These are phyloP conservation scores for Solanum pinnatisectum DNA, from an alignment of 257 asterid genomes.

Conservation along the genomic window DNA sequence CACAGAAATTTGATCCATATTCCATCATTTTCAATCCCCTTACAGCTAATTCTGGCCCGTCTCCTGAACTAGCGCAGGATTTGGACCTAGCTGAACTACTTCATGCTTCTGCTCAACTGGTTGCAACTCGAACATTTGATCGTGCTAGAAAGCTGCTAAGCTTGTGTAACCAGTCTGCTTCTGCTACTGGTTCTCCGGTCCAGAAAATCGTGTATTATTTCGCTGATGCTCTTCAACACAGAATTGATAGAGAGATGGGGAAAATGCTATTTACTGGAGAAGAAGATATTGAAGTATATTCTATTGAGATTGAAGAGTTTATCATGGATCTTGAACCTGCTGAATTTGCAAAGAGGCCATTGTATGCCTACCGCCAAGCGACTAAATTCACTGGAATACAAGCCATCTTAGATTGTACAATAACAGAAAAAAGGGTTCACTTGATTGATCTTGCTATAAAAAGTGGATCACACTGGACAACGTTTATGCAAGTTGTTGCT, in stretches of 20 bases:
- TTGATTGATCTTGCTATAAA: constrained; percentile 25
- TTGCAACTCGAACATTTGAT: constrained; percentile 17
- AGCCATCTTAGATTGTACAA: constrained; percentile 22
- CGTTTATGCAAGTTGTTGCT: constrained; percentile 30
- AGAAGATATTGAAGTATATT: constrained; percentile 3
- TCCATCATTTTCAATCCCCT: neutral
- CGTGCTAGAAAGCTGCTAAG: constrained; percentile 16
- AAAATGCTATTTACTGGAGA: neutral
- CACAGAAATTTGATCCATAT: neutral
- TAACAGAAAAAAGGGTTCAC: constrained; percentile 27
- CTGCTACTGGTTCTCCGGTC: constrained; percentile 11
- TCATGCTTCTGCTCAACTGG: constrained; percentile 14
- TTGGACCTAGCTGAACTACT: constrained; percentile 12
- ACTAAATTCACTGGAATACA: constrained; percentile 28
- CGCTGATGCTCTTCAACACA: constrained; percentile 26
- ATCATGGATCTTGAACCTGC: neutral
- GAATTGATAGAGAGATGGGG: constrained; percentile 1
- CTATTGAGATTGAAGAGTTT: constrained; percentile 9
- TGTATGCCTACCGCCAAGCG: constrained; percentile 14
- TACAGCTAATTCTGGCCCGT: neutral
- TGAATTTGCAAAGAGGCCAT: neutral
- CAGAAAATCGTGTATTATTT: constrained; percentile 17
- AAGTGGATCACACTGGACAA: constrained; percentile 32
- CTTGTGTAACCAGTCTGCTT: constrained; percentile 9
- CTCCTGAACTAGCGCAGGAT: constrained; percentile 6